phyloP scores from a whole-genome alignment of 2,329 filamentous ascomycete genomes.

The Furcasterigmium furcatum region DNA sequence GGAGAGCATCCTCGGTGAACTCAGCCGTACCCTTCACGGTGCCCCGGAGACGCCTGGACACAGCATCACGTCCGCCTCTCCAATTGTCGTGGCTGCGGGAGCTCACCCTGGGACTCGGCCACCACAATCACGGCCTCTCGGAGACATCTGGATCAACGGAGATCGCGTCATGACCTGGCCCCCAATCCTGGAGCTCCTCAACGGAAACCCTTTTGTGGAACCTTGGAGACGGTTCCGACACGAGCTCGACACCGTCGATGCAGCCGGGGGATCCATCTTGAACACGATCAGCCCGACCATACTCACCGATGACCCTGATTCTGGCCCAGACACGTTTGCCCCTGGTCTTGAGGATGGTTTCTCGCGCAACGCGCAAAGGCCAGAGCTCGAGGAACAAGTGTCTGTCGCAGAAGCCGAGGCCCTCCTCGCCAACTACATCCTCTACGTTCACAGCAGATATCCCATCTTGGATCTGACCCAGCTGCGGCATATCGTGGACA shows the following conservation, averaged over 20 bases:
- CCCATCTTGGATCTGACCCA: background rate
- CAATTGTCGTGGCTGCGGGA: background rate
- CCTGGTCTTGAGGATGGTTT: background rate
- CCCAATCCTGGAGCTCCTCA: background rate
- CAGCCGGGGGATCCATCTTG: background rate
- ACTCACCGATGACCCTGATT: background rate
- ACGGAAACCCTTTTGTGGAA: background rate
- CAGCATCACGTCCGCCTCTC: background rate
- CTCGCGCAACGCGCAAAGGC: background rate
- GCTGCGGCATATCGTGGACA: background rate
- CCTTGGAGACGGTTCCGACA: background rate
- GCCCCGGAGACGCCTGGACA: background rate
- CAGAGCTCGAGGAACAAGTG: background rate
- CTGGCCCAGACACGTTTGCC: background rate
- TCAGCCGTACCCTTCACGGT: background rate
- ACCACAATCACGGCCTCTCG: background rate
- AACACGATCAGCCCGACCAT: background rate
- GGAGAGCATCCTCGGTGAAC: background rate
- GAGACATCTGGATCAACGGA: background rate
- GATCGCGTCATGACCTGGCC: conserved; percentile 1
- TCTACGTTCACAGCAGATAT: background rate
- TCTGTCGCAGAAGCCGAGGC: background rate
- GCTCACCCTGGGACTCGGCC: background rate
- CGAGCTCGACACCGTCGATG: background rate
- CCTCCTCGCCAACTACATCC: background rate